phyloP scores from a whole-genome alignment of 352 stramenopile species.

The Phytophthora sp. region DNA sequence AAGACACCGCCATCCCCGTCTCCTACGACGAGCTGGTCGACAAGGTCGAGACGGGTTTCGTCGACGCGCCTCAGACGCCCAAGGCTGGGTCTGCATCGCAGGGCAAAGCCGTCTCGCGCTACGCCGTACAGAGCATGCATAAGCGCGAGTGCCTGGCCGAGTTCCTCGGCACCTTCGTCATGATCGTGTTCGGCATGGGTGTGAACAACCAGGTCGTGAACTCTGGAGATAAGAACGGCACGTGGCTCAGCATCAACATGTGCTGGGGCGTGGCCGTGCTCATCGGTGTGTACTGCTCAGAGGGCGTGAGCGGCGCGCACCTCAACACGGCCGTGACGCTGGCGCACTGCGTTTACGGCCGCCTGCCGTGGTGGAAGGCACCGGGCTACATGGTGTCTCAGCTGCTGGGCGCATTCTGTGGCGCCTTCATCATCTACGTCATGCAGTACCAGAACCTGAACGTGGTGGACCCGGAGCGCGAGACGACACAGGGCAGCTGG shows the following conservation, averaged over 20 bases:
- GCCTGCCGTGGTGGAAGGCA: constrained; percentile 52
- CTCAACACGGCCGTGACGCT: constrained; percentile 64
- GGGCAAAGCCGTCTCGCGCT: not conserved
- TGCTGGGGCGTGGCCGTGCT: constrained; percentile 54
- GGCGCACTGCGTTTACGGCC: constrained; percentile 44
- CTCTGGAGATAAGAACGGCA: constrained; percentile 49
- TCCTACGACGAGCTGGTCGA: constrained; percentile 22
- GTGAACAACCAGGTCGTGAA: constrained; percentile 62
- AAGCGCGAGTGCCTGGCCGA: constrained; percentile 51
- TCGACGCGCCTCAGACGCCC: constrained; percentile 7
- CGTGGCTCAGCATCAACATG: constrained; percentile 61
- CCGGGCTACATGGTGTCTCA: constrained; percentile 53
- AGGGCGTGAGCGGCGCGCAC: constrained; percentile 52
- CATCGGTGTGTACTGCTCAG: constrained; percentile 54
- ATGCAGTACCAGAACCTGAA: constrained; percentile 57
- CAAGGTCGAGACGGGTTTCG: constrained; percentile 29
- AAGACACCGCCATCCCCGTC: too few species aligned
- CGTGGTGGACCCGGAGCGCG: constrained; percentile 46
- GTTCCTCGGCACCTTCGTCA: constrained; percentile 53
- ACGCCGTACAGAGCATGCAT: constrained; percentile 33
- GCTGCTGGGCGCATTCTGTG: constrained; percentile 45
- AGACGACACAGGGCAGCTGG: constrained; percentile 45
- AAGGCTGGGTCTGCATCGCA: not conserved
- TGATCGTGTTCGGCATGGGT: constrained; percentile 63
- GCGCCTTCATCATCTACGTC: constrained; percentile 44